Evolutionary conservation across 208 protist species (phyloP).

Genomic region (Phytomonas sp.): DNA sequence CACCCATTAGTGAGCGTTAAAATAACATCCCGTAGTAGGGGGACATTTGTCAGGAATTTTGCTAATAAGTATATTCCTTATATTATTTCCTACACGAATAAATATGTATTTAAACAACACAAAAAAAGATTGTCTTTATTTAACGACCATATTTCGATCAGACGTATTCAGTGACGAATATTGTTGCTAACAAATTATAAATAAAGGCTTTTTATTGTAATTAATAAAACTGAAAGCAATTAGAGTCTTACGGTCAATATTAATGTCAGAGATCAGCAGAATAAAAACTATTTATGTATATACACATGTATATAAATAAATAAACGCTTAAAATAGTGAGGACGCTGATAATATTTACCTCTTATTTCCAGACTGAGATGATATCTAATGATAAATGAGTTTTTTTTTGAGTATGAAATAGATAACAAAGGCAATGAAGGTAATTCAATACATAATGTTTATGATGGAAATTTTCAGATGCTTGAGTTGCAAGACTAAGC

Average conservation of each 20-base stretch:
- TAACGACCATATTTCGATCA: background rate
- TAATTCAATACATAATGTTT: background rate
- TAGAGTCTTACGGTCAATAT: conserved; percentile 3
- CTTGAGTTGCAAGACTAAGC: background rate
- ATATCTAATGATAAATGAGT: conserved; percentile 7
- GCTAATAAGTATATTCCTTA: background rate
- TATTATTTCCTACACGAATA: background rate
- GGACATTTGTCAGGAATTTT: background rate
- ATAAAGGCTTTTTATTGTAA: background rate
- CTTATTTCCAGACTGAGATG: background rate
- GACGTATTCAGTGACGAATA: background rate
- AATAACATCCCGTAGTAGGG: background rate
- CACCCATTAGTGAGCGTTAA: background rate
- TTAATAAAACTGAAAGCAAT: conserved; percentile 10
- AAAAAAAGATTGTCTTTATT: background rate
- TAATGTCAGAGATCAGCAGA: background rate
- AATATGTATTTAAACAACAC: background rate
- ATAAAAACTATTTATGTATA: conserved; percentile 2
- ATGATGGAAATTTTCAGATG: background rate
- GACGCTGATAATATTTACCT: background rate
- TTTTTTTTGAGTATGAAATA: conserved; percentile 5
- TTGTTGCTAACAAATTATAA: background rate
- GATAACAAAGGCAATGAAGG: background rate
- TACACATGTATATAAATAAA: background rate
- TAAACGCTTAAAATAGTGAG: background rate